These are phyloP conservation scores for Eutrema yunnanense DNA, from an alignment of 345 rosid genomes.

Conservation along the genomic window DNA sequence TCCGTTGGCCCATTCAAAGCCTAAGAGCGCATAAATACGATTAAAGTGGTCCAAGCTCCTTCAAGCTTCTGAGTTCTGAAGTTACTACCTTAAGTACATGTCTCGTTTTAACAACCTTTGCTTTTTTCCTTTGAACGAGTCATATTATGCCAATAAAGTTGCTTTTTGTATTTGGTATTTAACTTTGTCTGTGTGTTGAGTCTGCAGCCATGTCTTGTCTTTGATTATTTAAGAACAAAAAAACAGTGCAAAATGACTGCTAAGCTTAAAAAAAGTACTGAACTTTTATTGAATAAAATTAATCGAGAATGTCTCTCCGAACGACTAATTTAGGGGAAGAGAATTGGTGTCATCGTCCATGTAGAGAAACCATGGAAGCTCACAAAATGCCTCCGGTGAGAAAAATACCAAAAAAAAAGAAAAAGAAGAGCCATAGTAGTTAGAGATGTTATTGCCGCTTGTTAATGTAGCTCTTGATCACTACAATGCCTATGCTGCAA, in stretches of 20 bases:
- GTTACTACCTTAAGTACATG: background rate
- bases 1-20: no score
- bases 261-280: background rate
- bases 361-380: constrained; percentile 21
- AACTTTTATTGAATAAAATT: constrained; percentile 18
- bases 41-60: no score
- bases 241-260: background rate
- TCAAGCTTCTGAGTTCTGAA: no score
- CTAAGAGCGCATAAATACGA: no score
- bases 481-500: constrained; percentile 58
- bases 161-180: background rate
- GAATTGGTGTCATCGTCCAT: constrained; percentile 5
- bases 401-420: background rate
- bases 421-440: background rate
- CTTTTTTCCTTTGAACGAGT: background rate
- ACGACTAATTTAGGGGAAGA: constrained; percentile 11
- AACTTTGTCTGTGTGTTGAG: background rate
- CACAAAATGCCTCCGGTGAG: constrained; percentile 32
- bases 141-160: background rate
- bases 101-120: background rate
- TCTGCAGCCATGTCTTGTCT: background rate
- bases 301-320: constrained; percentile 18
- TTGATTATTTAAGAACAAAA: background rate
- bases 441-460: constrained; percentile 32
- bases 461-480: constrained; percentile 43